phyloP scores from a whole-genome alignment of 352 stramenopile genomes.

The Phytopythium vexans region DNA sequence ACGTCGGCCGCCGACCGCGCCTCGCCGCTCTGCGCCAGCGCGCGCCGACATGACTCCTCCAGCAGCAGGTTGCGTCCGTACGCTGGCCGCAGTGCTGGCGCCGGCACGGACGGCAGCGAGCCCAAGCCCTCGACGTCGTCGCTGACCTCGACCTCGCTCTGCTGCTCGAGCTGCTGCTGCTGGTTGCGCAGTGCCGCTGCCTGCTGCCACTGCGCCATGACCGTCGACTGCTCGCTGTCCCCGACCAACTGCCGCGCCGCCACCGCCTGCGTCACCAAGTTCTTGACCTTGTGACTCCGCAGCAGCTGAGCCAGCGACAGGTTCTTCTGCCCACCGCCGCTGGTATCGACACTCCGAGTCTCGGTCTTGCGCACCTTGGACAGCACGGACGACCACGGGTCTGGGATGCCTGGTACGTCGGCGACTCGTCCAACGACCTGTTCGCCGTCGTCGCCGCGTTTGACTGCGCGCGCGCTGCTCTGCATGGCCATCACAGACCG shows the following conservation, averaged over 20 bases:
- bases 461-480: not conserved
- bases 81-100: constrained; percentile 19
- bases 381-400: constrained; percentile 34
- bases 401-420: not conserved
- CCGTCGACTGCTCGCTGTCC: constrained; percentile 28
- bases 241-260: constrained; percentile 16
- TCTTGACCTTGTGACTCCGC: constrained; percentile 54
- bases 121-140: constrained; percentile 7
- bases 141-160: not conserved
- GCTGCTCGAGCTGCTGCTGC: constrained; percentile 6
- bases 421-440: not conserved
- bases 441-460: not conserved
- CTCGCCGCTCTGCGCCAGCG: constrained; percentile 43
- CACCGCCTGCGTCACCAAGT: constrained; percentile 51
- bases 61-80: constrained; percentile 65
- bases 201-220: constrained; percentile 67
- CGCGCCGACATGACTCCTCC: constrained; percentile 63
- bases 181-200: constrained; percentile 33
- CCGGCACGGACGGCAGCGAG: not conserved
- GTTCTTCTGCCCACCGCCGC: constrained; percentile 9
- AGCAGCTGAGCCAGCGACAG: constrained; percentile 49
- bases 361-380: constrained; percentile 17
- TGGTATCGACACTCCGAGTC: not conserved
- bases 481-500: constrained; percentile 32
- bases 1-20: constrained; percentile 57